Conservation (phyloP, 495 filamentous ascomycete species). For the Polyplosphaeria fusca region DNA sequence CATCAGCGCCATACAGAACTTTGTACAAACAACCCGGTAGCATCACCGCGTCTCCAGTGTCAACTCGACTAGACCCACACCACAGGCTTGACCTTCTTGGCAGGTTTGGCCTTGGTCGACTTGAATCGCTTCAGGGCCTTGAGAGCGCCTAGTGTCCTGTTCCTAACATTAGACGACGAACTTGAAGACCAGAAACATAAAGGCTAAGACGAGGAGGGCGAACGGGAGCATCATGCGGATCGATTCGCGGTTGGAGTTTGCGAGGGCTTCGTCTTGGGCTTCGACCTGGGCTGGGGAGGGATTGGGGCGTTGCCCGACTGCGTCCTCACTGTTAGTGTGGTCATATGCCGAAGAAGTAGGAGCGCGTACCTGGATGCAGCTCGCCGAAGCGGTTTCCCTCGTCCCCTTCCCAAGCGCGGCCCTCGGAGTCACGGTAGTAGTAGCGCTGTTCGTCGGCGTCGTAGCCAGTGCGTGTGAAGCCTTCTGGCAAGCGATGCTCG, state of each 20-base stretch:
- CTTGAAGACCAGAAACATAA: slow-evolving; percentile 28
- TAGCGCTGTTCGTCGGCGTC: slow-evolving; percentile 53
- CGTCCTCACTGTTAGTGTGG: neutral
- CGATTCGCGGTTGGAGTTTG: slow-evolving; percentile 20
- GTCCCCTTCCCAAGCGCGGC: slow-evolving; percentile 43
- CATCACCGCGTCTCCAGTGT: too few species aligned
- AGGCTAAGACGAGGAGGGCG: slow-evolving; percentile 30
- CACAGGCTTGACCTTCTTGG: slow-evolving; percentile 21
- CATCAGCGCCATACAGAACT: slow-evolving; percentile 17
- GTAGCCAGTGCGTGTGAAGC: slow-evolving; percentile 53
- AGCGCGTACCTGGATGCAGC: slow-evolving; percentile 32
- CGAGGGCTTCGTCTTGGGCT: slow-evolving; percentile 6
- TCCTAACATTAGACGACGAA: slow-evolving; percentile 5
- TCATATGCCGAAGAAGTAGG: neutral
- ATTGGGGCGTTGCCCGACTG: slow-evolving; percentile 13
- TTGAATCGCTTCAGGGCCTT: slow-evolving; percentile 12
- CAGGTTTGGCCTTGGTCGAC: slow-evolving; percentile 26
- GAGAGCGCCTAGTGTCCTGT: slow-evolving; percentile 15
- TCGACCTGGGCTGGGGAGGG: neutral
- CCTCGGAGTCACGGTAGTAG: slow-evolving; percentile 45
- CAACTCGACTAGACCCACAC: slow-evolving; percentile 28
- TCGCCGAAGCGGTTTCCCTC: slow-evolving; percentile 48
- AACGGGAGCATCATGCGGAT: slow-evolving; percentile 31
- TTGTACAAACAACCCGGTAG: slow-evolving; percentile 22
- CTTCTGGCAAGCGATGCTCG: slow-evolving; percentile 51